A percentile compares a stretch with the other conserved stretches of the same genome.
Evolutionary conservation across 1,284 basidiomycete genomes (phyloP).

Genomic region (Thecaphora thlaspeos): DNA sequence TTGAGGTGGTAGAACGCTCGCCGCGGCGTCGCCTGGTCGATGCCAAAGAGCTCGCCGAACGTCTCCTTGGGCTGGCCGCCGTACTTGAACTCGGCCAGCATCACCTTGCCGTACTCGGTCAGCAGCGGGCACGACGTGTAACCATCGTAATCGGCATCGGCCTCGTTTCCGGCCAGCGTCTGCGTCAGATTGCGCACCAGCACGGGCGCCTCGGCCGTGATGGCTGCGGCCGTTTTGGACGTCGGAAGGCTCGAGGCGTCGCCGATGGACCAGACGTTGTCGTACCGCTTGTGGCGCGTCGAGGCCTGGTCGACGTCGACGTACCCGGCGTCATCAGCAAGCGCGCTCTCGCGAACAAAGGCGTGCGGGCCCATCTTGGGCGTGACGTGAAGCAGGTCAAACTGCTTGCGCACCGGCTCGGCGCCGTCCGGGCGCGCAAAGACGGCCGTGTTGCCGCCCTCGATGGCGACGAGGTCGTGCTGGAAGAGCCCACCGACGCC

Average conservation of each 20-base stretch:
- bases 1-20: constrained; percentile 87
- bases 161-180: constrained; percentile 30
- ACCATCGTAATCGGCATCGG: constrained; percentile 50
- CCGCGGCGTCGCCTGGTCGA: constrained; percentile 48
- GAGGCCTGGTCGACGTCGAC: too few species aligned
- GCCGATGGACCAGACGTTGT: too few species aligned
- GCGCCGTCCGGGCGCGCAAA: constrained; percentile 62
- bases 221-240: too few species aligned
- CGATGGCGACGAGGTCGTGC: constrained; percentile 77
- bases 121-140: constrained; percentile 60
- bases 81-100: constrained; percentile 84
- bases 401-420: constrained; percentile 67
- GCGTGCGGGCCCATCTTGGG: constrained; percentile 88
- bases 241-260: too few species aligned
- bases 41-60: constrained; percentile 37
- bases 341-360: constrained; percentile 82
- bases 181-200: constrained; percentile 75
- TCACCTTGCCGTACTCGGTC: constrained; percentile 79
- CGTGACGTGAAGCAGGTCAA: constrained; percentile 80
- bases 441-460: constrained; percentile 67
- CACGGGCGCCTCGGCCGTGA: constrained; percentile 85
- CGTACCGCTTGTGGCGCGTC: too few species aligned
- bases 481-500: constrained; percentile 77
- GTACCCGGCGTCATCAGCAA: too few species aligned
- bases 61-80: constrained; percentile 81